Evolutionary conservation across 495 filamentous ascomycete genomes (phyloP).

Genomic region (Tuber microsphaerosporum): DNA sequence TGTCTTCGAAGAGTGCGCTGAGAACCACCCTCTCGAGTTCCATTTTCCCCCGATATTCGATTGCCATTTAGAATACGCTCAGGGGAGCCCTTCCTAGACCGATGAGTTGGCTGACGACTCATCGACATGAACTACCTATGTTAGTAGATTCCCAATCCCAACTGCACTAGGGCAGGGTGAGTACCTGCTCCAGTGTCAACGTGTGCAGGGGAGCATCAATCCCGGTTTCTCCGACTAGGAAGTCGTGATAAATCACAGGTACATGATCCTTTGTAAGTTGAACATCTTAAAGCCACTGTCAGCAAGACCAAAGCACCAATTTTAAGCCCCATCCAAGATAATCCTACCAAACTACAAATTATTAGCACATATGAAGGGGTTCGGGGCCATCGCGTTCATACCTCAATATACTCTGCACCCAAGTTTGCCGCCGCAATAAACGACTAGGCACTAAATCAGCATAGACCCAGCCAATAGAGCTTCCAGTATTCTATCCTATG

Average conservation of each 20-base stretch:
- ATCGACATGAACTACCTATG: constrained; percentile 41
- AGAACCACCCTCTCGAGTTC: constrained; percentile 7
- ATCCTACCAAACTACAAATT: constrained; percentile 41
- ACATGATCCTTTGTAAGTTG: constrained; percentile 98
- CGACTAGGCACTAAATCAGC: constrained; percentile 49
- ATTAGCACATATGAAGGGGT: constrained; percentile 13
- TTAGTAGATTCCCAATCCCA: constrained; percentile 14
- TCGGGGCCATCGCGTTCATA: constrained; percentile 3
- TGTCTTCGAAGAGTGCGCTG: constrained; percentile 36
- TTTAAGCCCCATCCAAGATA: neutral
- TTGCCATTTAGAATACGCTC: constrained; percentile 37
- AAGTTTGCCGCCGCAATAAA: constrained; percentile 94
- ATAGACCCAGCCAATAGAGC: neutral
- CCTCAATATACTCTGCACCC: constrained; percentile 49
- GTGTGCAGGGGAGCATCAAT: constrained; percentile 96
- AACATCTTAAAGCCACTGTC: constrained; percentile 56
- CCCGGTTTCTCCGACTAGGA: constrained; percentile 94
- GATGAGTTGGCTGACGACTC: constrained; percentile 47
- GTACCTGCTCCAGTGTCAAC: constrained; percentile 74
- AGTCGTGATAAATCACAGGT: constrained; percentile 98
- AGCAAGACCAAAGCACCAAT: constrained; percentile 2
- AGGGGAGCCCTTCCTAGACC: constrained; percentile 49
- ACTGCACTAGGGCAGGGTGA: neutral
- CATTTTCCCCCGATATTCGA: constrained; percentile 4
- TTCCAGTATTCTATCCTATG: neutral